These are phyloP conservation scores for Hypoxylon sp. DNA, from an alignment of 2,329 filamentous ascomycete species.

Conservation along the genomic window DNA sequence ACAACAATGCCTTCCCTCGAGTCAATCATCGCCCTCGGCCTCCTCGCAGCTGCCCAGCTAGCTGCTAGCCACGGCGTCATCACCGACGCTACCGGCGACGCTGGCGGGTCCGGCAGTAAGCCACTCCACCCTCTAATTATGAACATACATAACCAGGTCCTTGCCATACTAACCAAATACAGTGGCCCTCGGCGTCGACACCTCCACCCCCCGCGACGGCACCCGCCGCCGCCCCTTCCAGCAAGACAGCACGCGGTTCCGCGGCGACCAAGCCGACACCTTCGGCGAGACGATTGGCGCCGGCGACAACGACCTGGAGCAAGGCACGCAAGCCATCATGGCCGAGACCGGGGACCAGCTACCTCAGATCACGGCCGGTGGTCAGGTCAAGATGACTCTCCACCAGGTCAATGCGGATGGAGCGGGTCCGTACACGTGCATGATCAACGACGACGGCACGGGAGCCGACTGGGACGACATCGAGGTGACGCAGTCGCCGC, in stretches of 20 bases:
- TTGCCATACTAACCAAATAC: slow-evolving; percentile 11
- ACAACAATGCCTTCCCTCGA: slow-evolving; percentile 51
- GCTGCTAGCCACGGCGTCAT: slow-evolving; percentile 74
- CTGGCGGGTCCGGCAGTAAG: slow-evolving; percentile 68
- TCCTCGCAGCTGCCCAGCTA: slow-evolving; percentile 68
- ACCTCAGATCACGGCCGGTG: slow-evolving; percentile 72
- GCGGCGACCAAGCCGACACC: slow-evolving; percentile 64
- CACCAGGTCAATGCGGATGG: slow-evolving; percentile 79
- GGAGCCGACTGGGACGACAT: slow-evolving; percentile 67
- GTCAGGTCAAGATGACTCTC: slow-evolving; percentile 72
- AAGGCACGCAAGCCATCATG: slow-evolving; percentile 71
- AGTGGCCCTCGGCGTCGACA: slow-evolving; percentile 65
- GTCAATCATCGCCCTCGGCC: slow-evolving; percentile 58
- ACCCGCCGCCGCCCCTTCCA: slow-evolving; percentile 74
- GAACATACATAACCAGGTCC: not conserved
- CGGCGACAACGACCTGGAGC: slow-evolving; percentile 70
- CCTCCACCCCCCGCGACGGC: slow-evolving; percentile 72
- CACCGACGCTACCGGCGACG: slow-evolving; percentile 69
- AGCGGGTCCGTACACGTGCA: slow-evolving; percentile 75
- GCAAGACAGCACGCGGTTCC: slow-evolving; percentile 74
- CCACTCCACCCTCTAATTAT: not conserved
- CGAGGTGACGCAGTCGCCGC: slow-evolving; percentile 68
- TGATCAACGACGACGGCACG: slow-evolving; percentile 74
- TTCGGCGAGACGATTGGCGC: slow-evolving; percentile 71
- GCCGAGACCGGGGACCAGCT: slow-evolving; percentile 68